Conservation (phyloP, 345 rosid species). For the Salix exigua region DNA sequence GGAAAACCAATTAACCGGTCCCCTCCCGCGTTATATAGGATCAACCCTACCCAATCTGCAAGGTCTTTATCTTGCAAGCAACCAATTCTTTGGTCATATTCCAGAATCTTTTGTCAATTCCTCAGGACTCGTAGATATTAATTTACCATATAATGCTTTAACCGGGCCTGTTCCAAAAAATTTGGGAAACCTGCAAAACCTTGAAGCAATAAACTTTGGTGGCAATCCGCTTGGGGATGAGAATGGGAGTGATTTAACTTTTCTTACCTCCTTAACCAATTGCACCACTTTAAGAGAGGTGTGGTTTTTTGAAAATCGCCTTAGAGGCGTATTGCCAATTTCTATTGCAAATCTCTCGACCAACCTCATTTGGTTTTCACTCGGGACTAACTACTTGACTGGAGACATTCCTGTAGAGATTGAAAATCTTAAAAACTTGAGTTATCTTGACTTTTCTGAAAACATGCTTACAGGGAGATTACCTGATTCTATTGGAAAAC, state of each 20-base stretch:
- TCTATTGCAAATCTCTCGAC: neutral
- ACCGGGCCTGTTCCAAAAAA: neutral
- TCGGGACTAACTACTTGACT: neutral
- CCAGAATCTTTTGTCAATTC: neutral
- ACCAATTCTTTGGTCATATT: too few species aligned
- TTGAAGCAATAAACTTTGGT: too few species aligned
- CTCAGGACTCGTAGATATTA: neutral
- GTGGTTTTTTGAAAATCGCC: too few species aligned
- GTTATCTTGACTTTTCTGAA: accelerated
- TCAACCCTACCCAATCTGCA: neutral
- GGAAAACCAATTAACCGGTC: too few species aligned
- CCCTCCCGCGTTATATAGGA: neutral
- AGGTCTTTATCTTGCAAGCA: neutral
- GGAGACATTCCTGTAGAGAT: neutral
- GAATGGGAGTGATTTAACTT: too few species aligned
- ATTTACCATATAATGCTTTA: too few species aligned
- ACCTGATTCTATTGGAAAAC: neutral
- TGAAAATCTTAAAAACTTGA: neutral
- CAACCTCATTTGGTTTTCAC: accelerated
- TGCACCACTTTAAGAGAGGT: too few species aligned
- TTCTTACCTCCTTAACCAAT: too few species aligned
- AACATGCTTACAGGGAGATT: neutral
- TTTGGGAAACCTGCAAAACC: too few species aligned
- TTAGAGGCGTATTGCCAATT: neutral
- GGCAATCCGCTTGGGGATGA: too few species aligned